Evolutionary conservation across 306 rosid species (phyloP), one percentile per base, ranked within the genome.

Genomic region (Datisca glomerata): DNA sequence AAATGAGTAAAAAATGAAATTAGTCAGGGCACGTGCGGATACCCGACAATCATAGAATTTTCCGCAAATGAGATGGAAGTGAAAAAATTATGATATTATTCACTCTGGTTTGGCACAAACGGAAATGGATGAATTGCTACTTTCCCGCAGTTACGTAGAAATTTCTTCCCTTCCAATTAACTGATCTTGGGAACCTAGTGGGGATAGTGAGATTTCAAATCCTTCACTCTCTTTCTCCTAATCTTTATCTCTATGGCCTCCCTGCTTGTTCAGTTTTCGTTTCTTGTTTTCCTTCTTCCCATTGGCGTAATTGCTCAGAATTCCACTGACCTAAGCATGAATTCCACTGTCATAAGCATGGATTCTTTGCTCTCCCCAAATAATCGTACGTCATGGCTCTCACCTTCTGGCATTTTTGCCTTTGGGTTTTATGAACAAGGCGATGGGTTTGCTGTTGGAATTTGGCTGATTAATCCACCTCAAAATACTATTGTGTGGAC

Each of bases 331-430:
- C 41, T 43, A 14, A 25, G 8, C 10, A 6, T 1, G 2, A 17
- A 18, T 19, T 52, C 58, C 12, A 32, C 12, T 3, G 15, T 20
- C 17, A 49, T 49, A 32, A 2, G 9, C 34, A 8, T 17, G n/a
- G 57, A 43, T 11, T 49, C 57, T 17, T 11, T 34, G 19, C 55
- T 58, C 35, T 29, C 40, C 18, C 43, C 49, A 2, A n/a, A 9
- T 7, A 1, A 21, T 8, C 9, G n/a, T 14, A 18, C n/a, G 4
- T 40, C 64, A 21, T 58, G 49, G 56, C 40, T 39, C 21, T 57
- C 64, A 10, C 18, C 42, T 15, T 47, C 64, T n/a, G 49, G 56
- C 12, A 9, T n/a, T 1, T 57, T 57, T 18, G 56, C 35, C 2
- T 55, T 55, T 16, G 61, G 61, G 5, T 55, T 55, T 10, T 20